Base-by-base conservation (phyloP, 164 flowering plant genomes). In the Annona squamosa region DNA sequence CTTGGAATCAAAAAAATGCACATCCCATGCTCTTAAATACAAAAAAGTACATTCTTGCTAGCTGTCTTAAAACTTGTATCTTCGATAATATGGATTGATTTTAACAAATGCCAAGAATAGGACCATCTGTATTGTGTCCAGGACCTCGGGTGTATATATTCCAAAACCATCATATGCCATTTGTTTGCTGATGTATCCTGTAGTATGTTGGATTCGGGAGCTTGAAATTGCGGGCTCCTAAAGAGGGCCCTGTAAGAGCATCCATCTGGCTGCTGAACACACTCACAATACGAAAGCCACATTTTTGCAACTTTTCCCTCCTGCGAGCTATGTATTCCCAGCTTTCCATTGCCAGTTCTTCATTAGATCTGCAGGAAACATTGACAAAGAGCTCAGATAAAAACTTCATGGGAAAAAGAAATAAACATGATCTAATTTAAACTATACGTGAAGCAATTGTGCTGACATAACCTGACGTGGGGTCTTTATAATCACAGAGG, bases 221-320 rank as follows among this genome's bases (percentile, higher is more conserved):
- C 88, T 90, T 90, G 81, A 88, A 87, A 46, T 82, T 67, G 19
- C 76, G 86, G 44, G 65, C 75, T 62, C 87, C 90, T 45, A 47
- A 72, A 67, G 19, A 77, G 7, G 85, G 73, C 5, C 87, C 87
- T 3, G 77, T 77, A 26, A 88, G 69, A 67, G 86, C 87, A 81
- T 88, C 91, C 85, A 85, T 77, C 6, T 79, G 83, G 78, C 85
- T 86, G 82, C 95, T 89, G 75, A 90, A 87, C 69, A 83, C 81
- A 52, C 85, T 82, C 57, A 59, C 57, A 19, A 89, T 79, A 1
- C 82, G 86, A 43, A 81, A 81, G 4, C 89, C 92, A 56, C 81
- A 71, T 57, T 75, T 76, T 66, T 82, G 81, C 74, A 90, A 16
- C 26, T 13, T 65, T 12, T 13, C 74, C 72, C 82, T 85, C 73